Base-by-base conservation (phyloP, 1,139 yeast genomes). In the Diutina rugosa region DNA sequence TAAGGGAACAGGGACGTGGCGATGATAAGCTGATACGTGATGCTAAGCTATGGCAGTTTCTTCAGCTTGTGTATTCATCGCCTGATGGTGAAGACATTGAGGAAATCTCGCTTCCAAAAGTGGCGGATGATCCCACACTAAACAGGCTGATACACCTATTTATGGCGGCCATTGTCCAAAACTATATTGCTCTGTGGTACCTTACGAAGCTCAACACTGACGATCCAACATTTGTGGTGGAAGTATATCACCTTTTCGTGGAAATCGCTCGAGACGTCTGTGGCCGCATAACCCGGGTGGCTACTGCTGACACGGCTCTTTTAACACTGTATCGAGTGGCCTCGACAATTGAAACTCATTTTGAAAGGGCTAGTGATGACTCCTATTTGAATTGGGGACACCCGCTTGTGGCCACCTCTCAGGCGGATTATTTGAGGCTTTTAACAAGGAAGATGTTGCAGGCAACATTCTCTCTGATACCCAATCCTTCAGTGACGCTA, bases 151-250 rank as follows among this genome's bases (percentile, higher is more conserved):
- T 76, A 21, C 79, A 76, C 60, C 61, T 74, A 56, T 72, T 76
- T 56, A 60, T 75, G 21, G 67, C 73, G 26, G 63, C 71, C 1
- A 70, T 75, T 6, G 65, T 73, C 59, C 63, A 68, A 9, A 66
- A 69, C 47, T 76, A 66, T 58, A 69, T 76, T 28, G 65, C 67
- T 57, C 67, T 75, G 54, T 76, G 80, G 80, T 76, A 74, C 60
- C 62, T 70, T 51, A 60, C 58, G 44, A 74, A 73, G 59, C 63
- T 76, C 26, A 73, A 74, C 57, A 74, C 79, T 1, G 72, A 72
- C 54, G 72, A 73, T 59, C 58, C 65, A 56, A 75, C 71, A 48
- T 74, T 76, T 60, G 58, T 74, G 21, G 65, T 61, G 51, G 57
- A 58, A 21, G 66, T 74, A n/a, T 74, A 75, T 60, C 62, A 9